These are phyloP conservation scores for Exophiala lecanii-corni DNA, from an alignment of 2,329 filamentous ascomycete species.

Conservation along the genomic window DNA sequence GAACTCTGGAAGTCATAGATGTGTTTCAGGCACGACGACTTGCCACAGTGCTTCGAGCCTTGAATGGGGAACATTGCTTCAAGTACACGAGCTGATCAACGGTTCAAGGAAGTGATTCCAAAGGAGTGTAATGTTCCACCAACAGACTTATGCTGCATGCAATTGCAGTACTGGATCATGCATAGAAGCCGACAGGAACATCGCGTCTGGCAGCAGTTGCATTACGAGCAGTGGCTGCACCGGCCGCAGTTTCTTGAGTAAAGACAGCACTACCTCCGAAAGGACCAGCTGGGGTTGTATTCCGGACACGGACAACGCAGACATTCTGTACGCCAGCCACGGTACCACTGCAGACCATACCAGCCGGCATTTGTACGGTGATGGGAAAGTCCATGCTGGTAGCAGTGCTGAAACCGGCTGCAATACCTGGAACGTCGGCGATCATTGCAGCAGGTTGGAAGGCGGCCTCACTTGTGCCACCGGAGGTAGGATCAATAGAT, in stretches of 20 bases:
- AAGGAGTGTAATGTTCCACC: too few species aligned
- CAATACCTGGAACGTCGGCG: slow-evolving; percentile 58
- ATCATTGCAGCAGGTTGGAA: slow-evolving; percentile 58
- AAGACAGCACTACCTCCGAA: slow-evolving; percentile 65
- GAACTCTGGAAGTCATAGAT: too few species aligned
- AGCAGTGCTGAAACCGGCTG: slow-evolving; percentile 56
- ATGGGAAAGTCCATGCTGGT: slow-evolving; percentile 61
- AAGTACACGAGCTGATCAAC: too few species aligned
- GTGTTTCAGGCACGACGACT: too few species aligned
- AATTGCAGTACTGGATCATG: too few species aligned
- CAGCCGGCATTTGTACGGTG: slow-evolving; percentile 60
- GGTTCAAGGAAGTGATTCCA: too few species aligned
- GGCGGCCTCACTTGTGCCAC: slow-evolving; percentile 55
- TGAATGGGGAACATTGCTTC: too few species aligned
- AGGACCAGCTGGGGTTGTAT: slow-evolving; percentile 57
- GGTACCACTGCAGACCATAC: slow-evolving; percentile 61
- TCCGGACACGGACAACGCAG: slow-evolving; percentile 62
- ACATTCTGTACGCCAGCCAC: slow-evolving; percentile 58
- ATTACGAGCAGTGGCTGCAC: background rate
- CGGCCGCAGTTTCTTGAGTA: slow-evolving; percentile 53
- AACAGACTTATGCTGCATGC: too few species aligned
- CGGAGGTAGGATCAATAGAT: slow-evolving; percentile 58
- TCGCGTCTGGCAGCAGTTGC: background rate
- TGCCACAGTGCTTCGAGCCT: too few species aligned
- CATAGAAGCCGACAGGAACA: background rate